phyloP scores from a whole-genome alignment of 306 rosid species.

The Vachellia collinsii region DNA sequence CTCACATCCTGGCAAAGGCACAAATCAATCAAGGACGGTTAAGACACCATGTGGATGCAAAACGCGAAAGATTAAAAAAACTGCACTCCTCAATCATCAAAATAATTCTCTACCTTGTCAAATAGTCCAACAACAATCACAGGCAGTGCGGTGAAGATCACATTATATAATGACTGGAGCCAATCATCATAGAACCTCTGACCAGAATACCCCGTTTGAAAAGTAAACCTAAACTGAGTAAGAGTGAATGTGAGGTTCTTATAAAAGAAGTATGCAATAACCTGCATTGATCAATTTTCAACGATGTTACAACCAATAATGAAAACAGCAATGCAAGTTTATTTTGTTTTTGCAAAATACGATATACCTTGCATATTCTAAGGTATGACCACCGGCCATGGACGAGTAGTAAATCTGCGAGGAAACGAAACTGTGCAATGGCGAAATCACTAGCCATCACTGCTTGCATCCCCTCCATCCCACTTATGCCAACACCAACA shows the following conservation, averaged over 20 bases:
- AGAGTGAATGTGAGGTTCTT: constrained; percentile 96
- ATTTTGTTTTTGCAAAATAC: constrained; percentile 24
- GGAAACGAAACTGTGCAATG: constrained; percentile 96
- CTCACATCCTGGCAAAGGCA: constrained; percentile 85
- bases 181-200: constrained; percentile 98
- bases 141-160: constrained; percentile 92
- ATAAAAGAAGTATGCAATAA: constrained; percentile 89
- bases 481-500: constrained; percentile 96
- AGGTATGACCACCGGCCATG: constrained; percentile 99
- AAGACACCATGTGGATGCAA: not conserved
- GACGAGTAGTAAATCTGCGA: constrained; percentile 91
- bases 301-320: constrained; percentile 20
- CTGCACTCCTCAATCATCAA: constrained; percentile 18
- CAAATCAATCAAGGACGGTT: too few relatives aligned
- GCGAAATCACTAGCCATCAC: constrained; percentile 99
- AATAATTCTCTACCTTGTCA: constrained; percentile 72
- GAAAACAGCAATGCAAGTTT: constrained; percentile 8
- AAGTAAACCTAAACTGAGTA: constrained; percentile 98
- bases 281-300: constrained; percentile 62
- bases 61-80: not conserved
- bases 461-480: constrained; percentile 99
- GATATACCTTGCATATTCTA: constrained; percentile 90
- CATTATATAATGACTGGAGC: constrained; percentile 92
- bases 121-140: constrained; percentile 91
- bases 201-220: constrained; percentile 97